Base-by-base conservation (phyloP, 169 alveolate genomes). In the Plasmodium billcollinsi region DNA sequence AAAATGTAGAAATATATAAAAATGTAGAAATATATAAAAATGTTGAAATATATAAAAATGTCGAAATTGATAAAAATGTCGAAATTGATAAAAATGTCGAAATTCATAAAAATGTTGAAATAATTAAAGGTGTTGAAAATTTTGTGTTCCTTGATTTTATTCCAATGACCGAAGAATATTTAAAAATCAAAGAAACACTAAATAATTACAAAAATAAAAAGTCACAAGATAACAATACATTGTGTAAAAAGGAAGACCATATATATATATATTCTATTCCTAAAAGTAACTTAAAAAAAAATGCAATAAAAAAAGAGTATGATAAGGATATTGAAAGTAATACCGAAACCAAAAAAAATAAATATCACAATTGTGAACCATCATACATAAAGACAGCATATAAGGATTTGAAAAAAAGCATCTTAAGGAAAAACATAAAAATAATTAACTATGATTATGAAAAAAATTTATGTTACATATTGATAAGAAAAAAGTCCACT, bases 361-460 rank as follows among this genome's bases (percentile, higher is more conserved):
- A 1, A 39, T 39, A 39, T 18, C 14, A 58, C 24, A 26, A 26
- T 69, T 56, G 29, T 8, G 15, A 33, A 45, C 26, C 5, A 3
- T 39, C 7, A 20, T 6, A 75, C 45, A 75, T 61, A 15, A 21
- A 43, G 45, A 11, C 9, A 75, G 61, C 62, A 20, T 75, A 61
- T 62, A 61, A 75, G 4, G 47, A 43, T 8, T 75, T 75, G 50
- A 75, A 54, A 75, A 54, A 49, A 66, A 62, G 11, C 3, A 15
- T 61, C 18, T 9, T 47, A 21, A 49, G 15, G n/a, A 45, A 58
- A 62, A 75, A 75, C 62, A 20, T 75, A 61, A 49, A 54, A 14
- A 75, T 75, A 43, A 54, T 75, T 11, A 63, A 39, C 49, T 75
- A 75, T 47, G 88, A 62, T 67, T 75, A 62, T 62, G 74, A 47